phyloP scores from a whole-genome alignment of 768 basidiomycete genomes.

The Tylopilus balloui region DNA sequence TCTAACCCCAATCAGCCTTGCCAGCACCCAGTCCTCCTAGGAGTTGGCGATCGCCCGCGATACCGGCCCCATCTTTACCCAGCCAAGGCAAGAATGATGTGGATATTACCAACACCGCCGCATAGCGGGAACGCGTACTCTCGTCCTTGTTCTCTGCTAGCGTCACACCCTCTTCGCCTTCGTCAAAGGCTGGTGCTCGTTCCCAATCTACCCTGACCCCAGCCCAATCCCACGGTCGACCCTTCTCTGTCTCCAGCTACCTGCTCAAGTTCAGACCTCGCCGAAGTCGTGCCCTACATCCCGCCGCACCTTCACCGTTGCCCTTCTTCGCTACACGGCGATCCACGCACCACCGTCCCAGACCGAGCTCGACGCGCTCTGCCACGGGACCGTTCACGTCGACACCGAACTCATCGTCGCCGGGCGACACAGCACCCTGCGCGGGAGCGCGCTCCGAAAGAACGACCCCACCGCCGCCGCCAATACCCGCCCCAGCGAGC shows the following conservation, averaged over 20 bases:
- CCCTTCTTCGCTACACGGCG: constrained; percentile 55
- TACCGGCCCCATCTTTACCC: constrained; percentile 10
- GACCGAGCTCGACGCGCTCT: constrained; percentile 47
- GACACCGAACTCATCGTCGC: constrained; percentile 65
- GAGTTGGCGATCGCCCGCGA: constrained; percentile 47
- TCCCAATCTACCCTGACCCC: constrained; percentile 18
- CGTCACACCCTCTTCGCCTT: background rate
- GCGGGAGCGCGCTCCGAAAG: constrained; percentile 40
- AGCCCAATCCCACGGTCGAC: constrained; percentile 45
- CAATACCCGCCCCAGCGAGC: background rate
- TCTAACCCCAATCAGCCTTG: constrained; percentile 23
- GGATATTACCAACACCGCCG: constrained; percentile 25
- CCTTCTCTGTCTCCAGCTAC: constrained; percentile 51
- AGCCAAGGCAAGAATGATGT: constrained; percentile 10
- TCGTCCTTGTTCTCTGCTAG: constrained; percentile 41
- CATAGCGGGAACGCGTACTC: constrained; percentile 56
- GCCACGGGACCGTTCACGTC: constrained; percentile 47
- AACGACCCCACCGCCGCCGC: background rate
- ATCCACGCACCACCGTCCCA: constrained; percentile 52
- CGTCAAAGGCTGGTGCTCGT: background rate
- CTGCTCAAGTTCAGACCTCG: constrained; percentile 41
- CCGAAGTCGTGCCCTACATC: constrained; percentile 46
- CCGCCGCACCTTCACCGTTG: constrained; percentile 56
- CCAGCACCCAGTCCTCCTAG: constrained; percentile 45
- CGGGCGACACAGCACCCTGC: constrained; percentile 46